Conservation (phyloP, 1,139 yeast species). For the Hyphopichia khmerensis region DNA sequence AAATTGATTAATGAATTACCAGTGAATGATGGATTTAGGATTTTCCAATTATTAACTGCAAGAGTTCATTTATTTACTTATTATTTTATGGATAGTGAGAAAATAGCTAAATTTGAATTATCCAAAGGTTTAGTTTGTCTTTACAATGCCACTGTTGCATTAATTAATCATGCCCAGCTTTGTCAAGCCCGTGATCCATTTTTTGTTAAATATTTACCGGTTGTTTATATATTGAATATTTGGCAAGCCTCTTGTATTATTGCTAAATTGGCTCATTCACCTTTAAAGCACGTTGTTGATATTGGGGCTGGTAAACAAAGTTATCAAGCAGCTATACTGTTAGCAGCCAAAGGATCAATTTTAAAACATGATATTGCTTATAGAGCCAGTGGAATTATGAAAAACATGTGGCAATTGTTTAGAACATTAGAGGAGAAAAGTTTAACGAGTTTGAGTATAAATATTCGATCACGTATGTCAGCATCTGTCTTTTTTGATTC, state of each 20-base stretch:
- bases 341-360: constrained; percentile 78
- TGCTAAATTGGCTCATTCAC: constrained; percentile 74
- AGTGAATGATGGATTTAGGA: constrained; percentile 60
- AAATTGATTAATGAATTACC: constrained; percentile 33
- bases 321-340: constrained; percentile 66
- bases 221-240: constrained; percentile 71
- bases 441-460: constrained; percentile 41
- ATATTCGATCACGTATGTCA: constrained; percentile 79
- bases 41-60: constrained; percentile 67
- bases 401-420: constrained; percentile 89
- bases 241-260: constrained; percentile 94
- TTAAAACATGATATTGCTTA: constrained; percentile 90
- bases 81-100: constrained; percentile 68
- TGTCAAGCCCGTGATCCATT: constrained; percentile 60
- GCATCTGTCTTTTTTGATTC: constrained; percentile 93
- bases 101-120: constrained; percentile 58
- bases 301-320: constrained; percentile 68
- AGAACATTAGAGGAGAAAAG: constrained; percentile 52
- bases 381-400: constrained; percentile 90
- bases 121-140: constrained; percentile 74
- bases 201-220: constrained; percentile 78
- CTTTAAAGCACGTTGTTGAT: constrained; percentile 66
- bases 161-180: constrained; percentile 63
- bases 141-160: constrained; percentile 73
- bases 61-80: constrained; percentile 79